A percentile compares a stretch with the other conserved stretches of the same genome.
Evolutionary conservation across 2,329 filamentous ascomycete genomes (phyloP).

Genomic region (Chaetomium sp.): DNA sequence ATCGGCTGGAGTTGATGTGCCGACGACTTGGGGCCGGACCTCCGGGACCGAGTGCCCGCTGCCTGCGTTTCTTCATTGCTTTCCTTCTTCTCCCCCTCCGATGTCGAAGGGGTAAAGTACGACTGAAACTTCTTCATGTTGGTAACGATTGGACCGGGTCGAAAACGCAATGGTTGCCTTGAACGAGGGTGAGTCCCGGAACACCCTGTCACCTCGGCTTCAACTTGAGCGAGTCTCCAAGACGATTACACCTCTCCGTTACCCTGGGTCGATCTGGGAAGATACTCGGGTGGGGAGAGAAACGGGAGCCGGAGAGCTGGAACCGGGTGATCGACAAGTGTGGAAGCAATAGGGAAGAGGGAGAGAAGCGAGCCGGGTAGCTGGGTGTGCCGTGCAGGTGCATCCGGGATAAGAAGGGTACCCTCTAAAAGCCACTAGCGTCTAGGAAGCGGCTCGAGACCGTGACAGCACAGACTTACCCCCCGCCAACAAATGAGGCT

Average conservation of each 20-base stretch:
- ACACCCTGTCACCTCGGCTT: conserved; percentile 21
- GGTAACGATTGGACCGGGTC: conserved; percentile 23
- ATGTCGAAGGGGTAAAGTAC: conserved; percentile 25
- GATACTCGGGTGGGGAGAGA: not conserved
- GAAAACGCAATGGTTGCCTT: not conserved
- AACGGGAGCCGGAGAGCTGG: conserved; percentile 6
- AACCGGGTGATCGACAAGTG: conserved; percentile 11
- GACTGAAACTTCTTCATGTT: conserved; percentile 32
- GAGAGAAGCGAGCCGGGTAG: conserved; percentile 6
- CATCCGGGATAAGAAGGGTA: conserved; percentile 1
- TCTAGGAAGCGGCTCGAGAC: conserved; percentile 8
- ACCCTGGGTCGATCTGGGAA: conserved; percentile 3
- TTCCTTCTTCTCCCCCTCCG: conserved; percentile 15
- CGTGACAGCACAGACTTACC: conserved; percentile 7
- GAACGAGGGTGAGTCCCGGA: conserved; percentile 24
- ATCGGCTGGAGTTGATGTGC: conserved; percentile 27
- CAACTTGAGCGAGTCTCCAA: conserved; percentile 1
- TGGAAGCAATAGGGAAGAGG: conserved; percentile 7
- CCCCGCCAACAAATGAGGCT: conserved; percentile 2
- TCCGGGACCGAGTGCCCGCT: conserved; percentile 14
- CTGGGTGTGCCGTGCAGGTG: conserved; percentile 4
- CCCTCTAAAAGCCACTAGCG: conserved; percentile 8
- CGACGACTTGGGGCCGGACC: conserved; percentile 20
- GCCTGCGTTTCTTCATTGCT: conserved; percentile 3
- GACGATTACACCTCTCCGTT: not conserved